Percentiles rank a stretch among this genome's conserved stretches.
These are phyloP conservation scores for Penicillium sp. DNA, from an alignment of 2,329 filamentous ascomycete genomes.

Conservation along the genomic window DNA sequence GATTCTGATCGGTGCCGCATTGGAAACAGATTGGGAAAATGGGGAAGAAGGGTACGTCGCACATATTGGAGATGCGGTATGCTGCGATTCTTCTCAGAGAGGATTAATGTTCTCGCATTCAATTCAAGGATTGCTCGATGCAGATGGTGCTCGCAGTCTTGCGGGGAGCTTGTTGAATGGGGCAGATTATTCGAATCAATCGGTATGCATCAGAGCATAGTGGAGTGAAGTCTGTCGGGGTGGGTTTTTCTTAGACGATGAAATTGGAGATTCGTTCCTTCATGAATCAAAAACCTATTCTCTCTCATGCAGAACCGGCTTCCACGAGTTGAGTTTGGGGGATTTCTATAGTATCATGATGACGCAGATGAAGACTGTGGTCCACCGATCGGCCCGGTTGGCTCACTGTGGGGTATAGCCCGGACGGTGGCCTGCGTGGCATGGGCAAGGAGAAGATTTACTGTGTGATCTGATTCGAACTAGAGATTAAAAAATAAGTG, in stretches of 20 bases:
- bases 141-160: not conserved
- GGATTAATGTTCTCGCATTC: not conserved
- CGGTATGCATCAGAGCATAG: no score
- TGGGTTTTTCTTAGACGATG: not conserved
- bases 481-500: no score
- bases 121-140: not conserved
- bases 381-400: conserved; percentile 17
- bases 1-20: conserved; percentile 61
- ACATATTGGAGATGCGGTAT: conserved; percentile 35
- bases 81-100: not conserved
- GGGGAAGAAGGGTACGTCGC: conserved; percentile 48
- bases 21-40: conserved; percentile 59
- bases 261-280: not conserved
- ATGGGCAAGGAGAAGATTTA: not conserved
- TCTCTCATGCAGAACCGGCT: not conserved
- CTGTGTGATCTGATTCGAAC: no score
- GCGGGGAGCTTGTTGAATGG: not conserved
- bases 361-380: conserved; percentile 28
- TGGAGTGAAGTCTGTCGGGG: not conserved
- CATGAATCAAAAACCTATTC: not conserved
- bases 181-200: not conserved
- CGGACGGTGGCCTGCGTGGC: not conserved
- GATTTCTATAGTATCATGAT: conserved; percentile 29
- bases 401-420: not conserved
- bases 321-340: conserved; percentile 13